Evolutionary conservation across 176 grass and related monocot genomes (phyloP).

Genomic region (Paspalum vaginatum): DNA sequence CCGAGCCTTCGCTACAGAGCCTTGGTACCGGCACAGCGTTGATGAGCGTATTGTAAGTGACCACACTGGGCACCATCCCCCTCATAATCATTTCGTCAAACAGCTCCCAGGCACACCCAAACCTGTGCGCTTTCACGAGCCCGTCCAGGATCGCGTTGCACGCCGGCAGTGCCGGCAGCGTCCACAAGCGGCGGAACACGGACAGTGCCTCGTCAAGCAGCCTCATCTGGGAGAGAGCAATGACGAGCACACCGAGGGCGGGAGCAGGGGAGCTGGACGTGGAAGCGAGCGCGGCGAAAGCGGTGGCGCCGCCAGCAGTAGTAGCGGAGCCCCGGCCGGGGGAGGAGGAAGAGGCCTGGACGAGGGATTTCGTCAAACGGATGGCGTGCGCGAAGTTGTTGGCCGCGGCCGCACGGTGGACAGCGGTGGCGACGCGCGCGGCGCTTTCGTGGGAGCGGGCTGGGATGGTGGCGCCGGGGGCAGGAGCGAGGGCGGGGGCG

Average conservation of each 20-base stretch:
- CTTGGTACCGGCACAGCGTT: conserved; percentile 48
- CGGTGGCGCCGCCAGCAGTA: background rate
- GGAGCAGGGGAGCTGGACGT: conserved; percentile 34
- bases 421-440: conserved; percentile 37
- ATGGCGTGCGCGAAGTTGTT: conserved; percentile 54
- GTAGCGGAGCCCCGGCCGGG: background rate
- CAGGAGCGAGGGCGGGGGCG: too few species aligned
- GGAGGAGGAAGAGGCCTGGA: conserved; percentile 29
- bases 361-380: conserved; percentile 62
- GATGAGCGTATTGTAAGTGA: conserved; percentile 60
- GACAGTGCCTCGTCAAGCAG: conserved; percentile 45
- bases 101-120: conserved; percentile 40
- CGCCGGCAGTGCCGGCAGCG: conserved; percentile 30
- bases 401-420: conserved; percentile 38
- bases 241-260: conserved; percentile 56
- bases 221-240: conserved; percentile 52
- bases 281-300: conserved; percentile 43
- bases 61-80: conserved; percentile 49
- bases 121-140: conserved; percentile 39
- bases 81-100: conserved; percentile 57
- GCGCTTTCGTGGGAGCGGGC: background rate
- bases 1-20: conserved; percentile 34
- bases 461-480: background rate
- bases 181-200: conserved; percentile 39
- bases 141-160: conserved; percentile 57